A percentile compares a stretch with the other conserved stretches of the same genome.
These are phyloP conservation scores for Acanthochlamys bracteata DNA, from an alignment of 106 monocot species.

Conservation along the genomic window DNA sequence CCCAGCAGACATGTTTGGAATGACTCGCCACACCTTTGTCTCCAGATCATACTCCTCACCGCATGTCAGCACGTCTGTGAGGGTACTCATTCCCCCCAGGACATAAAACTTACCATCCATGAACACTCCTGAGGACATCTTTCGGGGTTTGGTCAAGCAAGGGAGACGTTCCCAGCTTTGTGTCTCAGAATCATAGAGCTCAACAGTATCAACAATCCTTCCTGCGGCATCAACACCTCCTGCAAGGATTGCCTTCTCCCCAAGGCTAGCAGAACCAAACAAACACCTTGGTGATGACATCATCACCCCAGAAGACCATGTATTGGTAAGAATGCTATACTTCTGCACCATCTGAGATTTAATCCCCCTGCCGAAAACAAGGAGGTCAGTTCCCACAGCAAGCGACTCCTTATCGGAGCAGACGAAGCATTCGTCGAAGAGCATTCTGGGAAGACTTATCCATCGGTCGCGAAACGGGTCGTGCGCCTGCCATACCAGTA, in stretches of 20 bases:
- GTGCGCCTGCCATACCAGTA: conserved; percentile 57
- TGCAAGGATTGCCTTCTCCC: conserved; percentile 58
- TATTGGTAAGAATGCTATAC: conserved; percentile 64
- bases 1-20: conserved; percentile 64
- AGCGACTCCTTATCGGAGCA: conserved; percentile 73
- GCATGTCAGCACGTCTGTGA: conserved; percentile 41
- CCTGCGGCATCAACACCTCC: conserved; percentile 53
- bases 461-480: conserved; percentile 49
- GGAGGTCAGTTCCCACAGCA: conserved; percentile 66
- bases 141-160: conserved; percentile 56
- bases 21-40: conserved; percentile 42
- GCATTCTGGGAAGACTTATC: conserved; percentile 57
- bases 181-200: conserved; percentile 72
- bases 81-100: conserved; percentile 55
- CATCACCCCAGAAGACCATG: conserved; percentile 57
- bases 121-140: conserved; percentile 83
- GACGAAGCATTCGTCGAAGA: conserved; percentile 56
- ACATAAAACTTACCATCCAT: conserved; percentile 86
- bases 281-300: conserved; percentile 66
- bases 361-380: conserved; percentile 63
- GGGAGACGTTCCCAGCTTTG: conserved; percentile 56
- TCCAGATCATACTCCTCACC: conserved; percentile 82
- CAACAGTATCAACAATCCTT: conserved; percentile 43
- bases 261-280: conserved; percentile 71
- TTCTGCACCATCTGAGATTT: conserved; percentile 49